Percentiles rank a stretch among this genome's conserved stretches.
Evolutionary conservation across 148 eudicot species (phyloP).

Genomic region (Tetragonia tetragonoides): DNA sequence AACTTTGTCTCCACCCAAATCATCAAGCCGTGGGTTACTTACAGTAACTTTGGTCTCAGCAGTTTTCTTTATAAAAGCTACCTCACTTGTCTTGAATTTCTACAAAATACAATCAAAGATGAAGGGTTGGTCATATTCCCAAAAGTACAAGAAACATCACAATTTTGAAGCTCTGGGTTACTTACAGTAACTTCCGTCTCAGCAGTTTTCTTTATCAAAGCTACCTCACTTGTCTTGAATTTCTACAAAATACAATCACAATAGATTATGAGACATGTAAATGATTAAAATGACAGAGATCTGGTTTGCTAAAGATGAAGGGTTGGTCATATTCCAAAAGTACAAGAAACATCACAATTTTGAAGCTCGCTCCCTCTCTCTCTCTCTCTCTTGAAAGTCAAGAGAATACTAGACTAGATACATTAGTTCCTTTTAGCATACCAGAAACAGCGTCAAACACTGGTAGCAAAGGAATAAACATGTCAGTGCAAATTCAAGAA

Average conservation of each 20-base stretch:
- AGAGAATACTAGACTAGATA: too few species aligned
- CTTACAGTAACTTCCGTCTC: conserved; percentile 31
- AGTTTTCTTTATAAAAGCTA: conserved; percentile 37
- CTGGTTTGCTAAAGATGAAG: background rate
- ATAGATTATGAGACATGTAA: background rate
- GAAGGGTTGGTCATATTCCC: background rate
- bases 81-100: conserved; percentile 50
- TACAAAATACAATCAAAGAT: conserved; percentile 17
- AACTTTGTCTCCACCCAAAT: conserved; percentile 29
- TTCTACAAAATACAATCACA: conserved; percentile 32
- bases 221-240: conserved; percentile 44
- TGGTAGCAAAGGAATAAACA: too few species aligned
- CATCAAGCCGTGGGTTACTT: conserved; percentile 27
- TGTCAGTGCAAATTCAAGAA: too few species aligned
- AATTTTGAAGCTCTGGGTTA: too few species aligned
- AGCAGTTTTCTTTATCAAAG: conserved; percentile 35
- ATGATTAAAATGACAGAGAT: background rate
- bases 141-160: background rate
- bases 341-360: background rate
- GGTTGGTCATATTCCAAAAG: background rate
- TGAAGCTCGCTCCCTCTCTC: too few species aligned
- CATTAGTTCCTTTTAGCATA: too few species aligned
- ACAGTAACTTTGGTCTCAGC: conserved; percentile 34
- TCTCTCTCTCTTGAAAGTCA: background rate
- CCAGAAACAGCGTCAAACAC: too few species aligned